phyloP scores from a whole-genome alignment of 106 monocot genomes.

The Iris macrosiphon region DNA sequence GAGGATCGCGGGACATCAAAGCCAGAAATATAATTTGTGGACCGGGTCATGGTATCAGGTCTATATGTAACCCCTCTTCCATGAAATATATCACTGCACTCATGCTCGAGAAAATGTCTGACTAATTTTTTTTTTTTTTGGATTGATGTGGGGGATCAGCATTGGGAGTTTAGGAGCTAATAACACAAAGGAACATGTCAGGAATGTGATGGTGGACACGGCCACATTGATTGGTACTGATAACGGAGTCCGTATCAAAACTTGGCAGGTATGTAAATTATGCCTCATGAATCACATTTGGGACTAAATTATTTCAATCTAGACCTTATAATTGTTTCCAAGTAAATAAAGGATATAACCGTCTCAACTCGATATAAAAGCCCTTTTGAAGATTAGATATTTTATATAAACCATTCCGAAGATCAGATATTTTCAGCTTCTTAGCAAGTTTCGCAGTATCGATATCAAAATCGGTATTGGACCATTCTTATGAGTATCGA shows the following conservation, averaged over 20 bases:
- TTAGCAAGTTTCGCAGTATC: no score
- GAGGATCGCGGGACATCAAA: slow-evolving; percentile 29
- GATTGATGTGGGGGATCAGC: slow-evolving; percentile 11
- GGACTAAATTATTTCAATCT: no score
- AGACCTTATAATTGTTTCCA: no score
- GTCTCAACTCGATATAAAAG: no score
- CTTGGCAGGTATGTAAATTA: slow-evolving; percentile 60
- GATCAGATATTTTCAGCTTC: no score
- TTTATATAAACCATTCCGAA: no score
- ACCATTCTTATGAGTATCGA: no score
- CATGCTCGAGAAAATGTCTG: no score
- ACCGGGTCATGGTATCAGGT: slow-evolving; percentile 95
- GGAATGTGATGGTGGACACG: slow-evolving; percentile 46
- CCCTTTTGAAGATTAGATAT: no score
- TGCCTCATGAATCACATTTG: no score
- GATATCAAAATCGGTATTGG: no score
- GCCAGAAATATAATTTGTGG: slow-evolving; percentile 42
- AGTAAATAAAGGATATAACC: no score
- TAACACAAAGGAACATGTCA: slow-evolving; percentile 33
- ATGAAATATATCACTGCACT: neutral
- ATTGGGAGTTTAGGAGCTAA: slow-evolving; percentile 74
- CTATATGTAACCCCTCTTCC: slow-evolving; percentile 1
- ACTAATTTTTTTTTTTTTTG: neutral
- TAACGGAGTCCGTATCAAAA: slow-evolving; percentile 85
- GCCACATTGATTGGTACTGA: slow-evolving; percentile 34